Percentiles rank a stretch among this genome's conserved stretches.
These are phyloP conservation scores for Apiotrichum montevideense DNA, from an alignment of 1,284 basidiomycete species.

Conservation along the genomic window DNA sequence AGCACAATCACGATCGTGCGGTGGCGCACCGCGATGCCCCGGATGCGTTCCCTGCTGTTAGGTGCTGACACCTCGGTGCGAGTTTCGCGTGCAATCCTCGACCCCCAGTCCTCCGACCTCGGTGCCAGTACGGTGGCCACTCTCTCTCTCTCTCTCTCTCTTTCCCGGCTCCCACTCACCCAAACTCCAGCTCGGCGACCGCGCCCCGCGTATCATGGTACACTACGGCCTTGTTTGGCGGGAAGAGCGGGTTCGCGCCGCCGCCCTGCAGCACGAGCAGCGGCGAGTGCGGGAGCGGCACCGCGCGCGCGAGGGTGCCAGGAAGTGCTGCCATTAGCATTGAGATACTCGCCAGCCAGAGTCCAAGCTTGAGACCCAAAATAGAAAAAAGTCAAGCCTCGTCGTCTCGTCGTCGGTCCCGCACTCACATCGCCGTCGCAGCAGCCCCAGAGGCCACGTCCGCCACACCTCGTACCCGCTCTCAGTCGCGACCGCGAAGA, in stretches of 20 bases:
- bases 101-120: too few relatives aligned
- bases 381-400: not conserved
- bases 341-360: too few relatives aligned
- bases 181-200: constrained; percentile 83
- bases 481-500: constrained; percentile 76
- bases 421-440: constrained; percentile 72
- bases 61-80: not conserved
- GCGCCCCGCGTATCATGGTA: constrained; percentile 78
- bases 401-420: not conserved
- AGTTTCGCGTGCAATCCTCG: not conserved
- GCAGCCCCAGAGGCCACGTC: constrained; percentile 66
- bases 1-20: constrained; percentile 80
- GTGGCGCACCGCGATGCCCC: constrained; percentile 70
- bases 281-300: constrained; percentile 76
- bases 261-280: constrained; percentile 85
- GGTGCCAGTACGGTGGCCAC: too few relatives aligned
- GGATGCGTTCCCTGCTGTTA: constrained; percentile 63
- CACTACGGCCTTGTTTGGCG: constrained; percentile 87
- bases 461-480: constrained; percentile 82
- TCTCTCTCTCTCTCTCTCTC: too few relatives aligned
- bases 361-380: too few relatives aligned
- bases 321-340: constrained; percentile 26
- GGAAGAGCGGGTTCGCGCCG: constrained; percentile 80
- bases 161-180: constrained; percentile 26
- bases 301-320: constrained; percentile 68